phyloP scores from a whole-genome alignment of 768 basidiomycete genomes.

The Termitomyces titanicus region DNA sequence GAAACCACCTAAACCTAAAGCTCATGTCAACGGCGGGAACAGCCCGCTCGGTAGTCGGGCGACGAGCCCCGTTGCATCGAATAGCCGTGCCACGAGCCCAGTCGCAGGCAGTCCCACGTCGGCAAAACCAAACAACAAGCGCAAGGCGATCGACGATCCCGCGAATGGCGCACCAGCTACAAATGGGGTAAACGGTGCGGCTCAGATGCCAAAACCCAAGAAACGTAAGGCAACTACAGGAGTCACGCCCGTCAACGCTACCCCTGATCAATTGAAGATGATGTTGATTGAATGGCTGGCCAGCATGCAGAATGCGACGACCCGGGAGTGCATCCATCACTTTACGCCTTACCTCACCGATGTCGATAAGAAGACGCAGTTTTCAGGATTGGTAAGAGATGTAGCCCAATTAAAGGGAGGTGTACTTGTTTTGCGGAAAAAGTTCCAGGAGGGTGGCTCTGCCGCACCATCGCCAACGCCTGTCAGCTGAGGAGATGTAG shows the following conservation, averaged over 20 bases:
- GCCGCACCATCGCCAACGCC: slow-evolving; percentile 30
- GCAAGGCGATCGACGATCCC: slow-evolving; percentile 42
- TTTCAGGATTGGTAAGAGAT: slow-evolving; percentile 78
- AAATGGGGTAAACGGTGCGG: slow-evolving; percentile 10
- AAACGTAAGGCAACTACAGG: slow-evolving; percentile 53
- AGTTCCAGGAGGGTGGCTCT: slow-evolving; percentile 28
- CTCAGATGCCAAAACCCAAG: slow-evolving; percentile 33
- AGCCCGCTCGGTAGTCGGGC: slow-evolving; percentile 62
- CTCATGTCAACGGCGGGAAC: slow-evolving; percentile 46
- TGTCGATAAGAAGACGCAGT: slow-evolving; percentile 64
- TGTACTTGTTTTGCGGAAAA: slow-evolving; percentile 52
- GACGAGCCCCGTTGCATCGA: slow-evolving; percentile 39
- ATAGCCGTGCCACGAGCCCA: slow-evolving; percentile 44
- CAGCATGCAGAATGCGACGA: slow-evolving; percentile 65
- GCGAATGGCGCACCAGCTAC: slow-evolving; percentile 20
- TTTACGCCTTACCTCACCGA: slow-evolving; percentile 75
- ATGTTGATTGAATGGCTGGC: slow-evolving; percentile 77
- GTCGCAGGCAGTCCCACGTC: slow-evolving; percentile 30
- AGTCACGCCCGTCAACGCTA: slow-evolving; percentile 29
- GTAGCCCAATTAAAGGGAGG: slow-evolving; percentile 71
- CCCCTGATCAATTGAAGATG: slow-evolving; percentile 55
- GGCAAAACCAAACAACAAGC: slow-evolving; percentile 33
- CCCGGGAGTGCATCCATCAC: slow-evolving; percentile 75
- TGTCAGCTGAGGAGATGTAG: neutral
- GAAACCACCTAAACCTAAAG: slow-evolving; percentile 58